A percentile compares a stretch with the other conserved stretches of the same genome.
Evolutionary conservation across 2,329 filamentous ascomycete species (phyloP).

Genomic region (Penicillium sclerotigenum): DNA sequence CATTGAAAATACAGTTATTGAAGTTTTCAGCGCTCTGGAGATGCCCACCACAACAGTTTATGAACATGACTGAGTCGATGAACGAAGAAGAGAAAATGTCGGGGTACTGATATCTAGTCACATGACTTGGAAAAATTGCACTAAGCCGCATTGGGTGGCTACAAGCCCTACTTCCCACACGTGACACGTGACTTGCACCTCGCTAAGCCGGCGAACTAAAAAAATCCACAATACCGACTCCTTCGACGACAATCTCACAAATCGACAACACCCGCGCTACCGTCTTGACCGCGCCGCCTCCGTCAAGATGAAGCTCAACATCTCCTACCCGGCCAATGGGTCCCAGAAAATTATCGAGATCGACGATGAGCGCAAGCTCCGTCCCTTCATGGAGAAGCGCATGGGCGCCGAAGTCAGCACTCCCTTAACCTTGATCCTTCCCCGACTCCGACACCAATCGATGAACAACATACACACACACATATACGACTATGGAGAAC

Average conservation of each 20-base stretch:
- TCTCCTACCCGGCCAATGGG: constrained; percentile 96
- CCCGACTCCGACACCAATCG: constrained; percentile 12
- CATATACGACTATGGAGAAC: constrained; percentile 21
- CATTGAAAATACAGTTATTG: no score
- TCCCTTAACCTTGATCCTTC: constrained; percentile 20
- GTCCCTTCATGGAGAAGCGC: constrained; percentile 98
- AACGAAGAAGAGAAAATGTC: not conserved
- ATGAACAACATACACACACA: constrained; percentile 13
- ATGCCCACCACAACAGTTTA: not conserved
- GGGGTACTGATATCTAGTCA: not conserved
- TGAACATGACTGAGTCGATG: not conserved
- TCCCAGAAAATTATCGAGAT: constrained; percentile 99
- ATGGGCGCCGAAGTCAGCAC: constrained; percentile 58
- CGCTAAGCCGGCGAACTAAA: constrained; percentile 34
- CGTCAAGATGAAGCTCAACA: constrained; percentile 73
- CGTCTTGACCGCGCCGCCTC: constrained; percentile 48
- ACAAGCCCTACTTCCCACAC: constrained; percentile 11
- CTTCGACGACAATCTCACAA: constrained; percentile 39
- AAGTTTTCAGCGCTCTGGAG: not conserved
- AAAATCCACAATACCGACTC: constrained; percentile 40
- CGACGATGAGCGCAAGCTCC: constrained; percentile 99
- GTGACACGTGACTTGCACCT: constrained; percentile 41
- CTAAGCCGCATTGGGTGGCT: constrained; percentile 22
- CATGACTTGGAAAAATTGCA: constrained; percentile 17
- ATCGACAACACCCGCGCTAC: constrained; percentile 44